Base-by-base conservation (phyloP, 2,329 filamentous ascomycete species). In the Hypoxylon sp. region DNA sequence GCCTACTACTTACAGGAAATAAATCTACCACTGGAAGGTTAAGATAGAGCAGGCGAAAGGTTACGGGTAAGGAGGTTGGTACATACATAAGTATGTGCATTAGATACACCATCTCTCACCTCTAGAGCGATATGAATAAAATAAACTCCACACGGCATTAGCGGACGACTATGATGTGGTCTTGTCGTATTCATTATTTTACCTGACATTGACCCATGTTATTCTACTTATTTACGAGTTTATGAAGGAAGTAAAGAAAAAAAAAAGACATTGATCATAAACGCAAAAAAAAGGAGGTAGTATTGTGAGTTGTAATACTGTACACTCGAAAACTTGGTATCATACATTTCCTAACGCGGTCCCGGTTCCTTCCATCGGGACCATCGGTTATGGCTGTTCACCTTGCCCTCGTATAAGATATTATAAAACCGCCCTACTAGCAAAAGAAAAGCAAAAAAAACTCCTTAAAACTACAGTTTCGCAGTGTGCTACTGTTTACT, bases 321-420 rank as follows among this genome's bases (percentile, higher is more conserved):
- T 66, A 65, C 50, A 57, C 51, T 57, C 19, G 19, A 34, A 62
- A 65, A 59, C 37, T 50, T 67, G 69, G 68, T 69, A 72, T 72
- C 66, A 68, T 67, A 54, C 57, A 37, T 47, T 47, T 32, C 30
- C 15, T 13, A 26, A 26, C 24, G 48, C 19, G 24, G 28, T 32
- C n/a, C 17, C 44, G 19, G 39, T 44, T 20, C 24, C 39, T 24
- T 15, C 22, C 24, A 7, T 26, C 24, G 4, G 24, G 4, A 4
- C 24, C 24, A 26, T 26, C 30, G 30, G 32, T 34, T 2, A 34
- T 34, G 32, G 32, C 32, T 34, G 15, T 15, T 15, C n/a, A 34
- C 32, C 32, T 34, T 13, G 11, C n/a, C 32, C 4, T 34, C 32
- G 32, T 13, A 34, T n/a, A n/a, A n/a, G n/a, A n/a, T n/a, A n/a